Percentiles rank a stretch among this genome's conserved stretches.
Conservation (phyloP, 1,284 basidiomycete genomes). For the Cutaneotrichosporon sp. region DNA sequence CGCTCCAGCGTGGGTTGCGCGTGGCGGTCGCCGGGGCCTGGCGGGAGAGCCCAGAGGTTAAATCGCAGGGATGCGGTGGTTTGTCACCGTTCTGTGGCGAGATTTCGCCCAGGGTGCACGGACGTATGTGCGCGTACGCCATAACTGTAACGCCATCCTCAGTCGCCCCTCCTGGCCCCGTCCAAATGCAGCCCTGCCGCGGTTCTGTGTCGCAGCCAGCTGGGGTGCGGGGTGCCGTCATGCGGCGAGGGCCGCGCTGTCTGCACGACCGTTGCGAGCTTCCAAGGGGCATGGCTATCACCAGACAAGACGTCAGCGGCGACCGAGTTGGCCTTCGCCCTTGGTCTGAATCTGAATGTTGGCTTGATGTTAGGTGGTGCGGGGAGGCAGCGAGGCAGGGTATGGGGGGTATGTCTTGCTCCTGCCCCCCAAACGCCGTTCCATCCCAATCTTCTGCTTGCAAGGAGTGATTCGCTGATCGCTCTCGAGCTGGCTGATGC, state of each 20-base stretch:
- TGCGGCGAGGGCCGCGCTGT: no score
- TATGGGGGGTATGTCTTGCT: no score
- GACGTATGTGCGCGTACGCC: neutral
- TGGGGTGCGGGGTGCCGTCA: no score
- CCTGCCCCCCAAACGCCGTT: no score
- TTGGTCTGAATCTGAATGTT: neutral
- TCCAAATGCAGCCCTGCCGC: constrained; percentile 1
- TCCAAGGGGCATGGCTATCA: no score
- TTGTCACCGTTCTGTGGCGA: neutral
- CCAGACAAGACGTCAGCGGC: neutral
- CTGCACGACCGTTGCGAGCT: no score
- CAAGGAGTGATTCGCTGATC: no score
- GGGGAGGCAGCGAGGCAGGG: no score
- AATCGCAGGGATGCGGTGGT: neutral
- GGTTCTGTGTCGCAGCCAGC: no score
- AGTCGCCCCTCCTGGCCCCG: no score
- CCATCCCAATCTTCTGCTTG: no score
- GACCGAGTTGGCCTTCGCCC: neutral
- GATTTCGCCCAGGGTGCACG: neutral
- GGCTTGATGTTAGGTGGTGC: neutral
- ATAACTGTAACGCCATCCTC: neutral
- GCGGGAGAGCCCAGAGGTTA: neutral
- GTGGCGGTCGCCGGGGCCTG: neutral
- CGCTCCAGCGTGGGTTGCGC: neutral
- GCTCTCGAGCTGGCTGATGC: no score